Conservation (phyloP, 352 stramenopile genomes). For the Sclerospora graminicola region DNA sequence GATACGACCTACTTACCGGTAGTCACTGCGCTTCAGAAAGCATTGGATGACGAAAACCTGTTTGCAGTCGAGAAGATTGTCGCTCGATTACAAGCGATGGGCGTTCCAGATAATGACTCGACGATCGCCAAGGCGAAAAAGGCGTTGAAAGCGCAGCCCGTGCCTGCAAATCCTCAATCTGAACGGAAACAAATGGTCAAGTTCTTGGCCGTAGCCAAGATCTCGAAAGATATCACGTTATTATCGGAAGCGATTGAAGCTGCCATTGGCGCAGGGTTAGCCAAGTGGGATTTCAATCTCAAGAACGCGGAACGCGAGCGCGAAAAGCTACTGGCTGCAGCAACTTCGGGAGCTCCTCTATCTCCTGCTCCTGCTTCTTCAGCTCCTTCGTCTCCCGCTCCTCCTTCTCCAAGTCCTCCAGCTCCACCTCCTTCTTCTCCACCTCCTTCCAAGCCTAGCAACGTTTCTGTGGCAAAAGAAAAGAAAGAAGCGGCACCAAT, state of each 20-base stretch:
- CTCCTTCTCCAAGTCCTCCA: too few relatives aligned
- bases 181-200: constrained; percentile 74
- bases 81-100: constrained; percentile 27
- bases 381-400: too few relatives aligned
- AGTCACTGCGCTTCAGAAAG: constrained; percentile 43
- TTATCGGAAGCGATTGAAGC: constrained; percentile 58
- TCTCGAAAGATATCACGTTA: constrained; percentile 57
- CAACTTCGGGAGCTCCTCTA: neutral
- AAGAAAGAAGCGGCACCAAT: constrained; percentile 10
- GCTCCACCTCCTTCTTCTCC: too few relatives aligned
- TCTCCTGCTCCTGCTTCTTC: too few relatives aligned
- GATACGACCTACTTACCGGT: constrained; percentile 35
- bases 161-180: constrained; percentile 29
- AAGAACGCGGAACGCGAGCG: constrained; percentile 65
- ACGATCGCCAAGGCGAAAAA: constrained; percentile 23
- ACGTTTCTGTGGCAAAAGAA: constrained; percentile 7
- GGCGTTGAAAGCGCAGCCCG: constrained; percentile 18
- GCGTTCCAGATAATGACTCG: constrained; percentile 21
- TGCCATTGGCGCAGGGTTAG: constrained; percentile 43
- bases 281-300: constrained; percentile 75
- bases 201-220: constrained; percentile 56
- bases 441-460: constrained; percentile 4
- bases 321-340: constrained; percentile 37
- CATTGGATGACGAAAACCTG: constrained; percentile 57
- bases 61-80: constrained; percentile 50